Base-by-base conservation (phyloP, 768 basidiomycete species). In the Suillus variegatus region DNA sequence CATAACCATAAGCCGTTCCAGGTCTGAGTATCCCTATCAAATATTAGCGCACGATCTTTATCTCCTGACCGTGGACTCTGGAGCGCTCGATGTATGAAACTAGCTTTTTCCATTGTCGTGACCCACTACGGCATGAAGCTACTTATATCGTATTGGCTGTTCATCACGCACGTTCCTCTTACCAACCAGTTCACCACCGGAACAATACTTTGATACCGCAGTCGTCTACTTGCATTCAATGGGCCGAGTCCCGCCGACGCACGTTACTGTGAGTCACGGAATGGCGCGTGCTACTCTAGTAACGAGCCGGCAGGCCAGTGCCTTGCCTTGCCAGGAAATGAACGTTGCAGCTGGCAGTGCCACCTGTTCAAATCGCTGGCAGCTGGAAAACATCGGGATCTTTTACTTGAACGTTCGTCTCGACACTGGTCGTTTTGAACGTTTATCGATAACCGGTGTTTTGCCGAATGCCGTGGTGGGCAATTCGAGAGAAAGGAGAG, bases 401-500 rank as follows among this genome's bases (percentile, higher is more conserved):
- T 54, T 58, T 58, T 41, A 16, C 57, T 60, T 60, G 25, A 76
- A 76, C 75, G 76, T 76, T 76, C 75, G 76, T 73, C 44, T 61
- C 16, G 9, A 65, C 46, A 74, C 63, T 71, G 76, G 71, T 60
- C 64, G 25, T 60, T 54, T 38, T 46, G 16, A 66, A 43, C 32
- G 6, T 46, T 58, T 65, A 62, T 60, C 28, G 47, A 25, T 63
- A 13, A 28, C 41, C 58, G 41, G 58, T 20, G 12, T 28, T 38
- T 41, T 20, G 12, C 58, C 25, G 40, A 60, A 28, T 28, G 58
- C 58, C 18, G 18, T 4, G 41, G 41, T 32, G 43, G 32, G 58
- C 40, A 28, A 12, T 43, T 18, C 38, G 0, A 40, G 20, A 58
- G 57, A 4, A 22, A 25, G 22, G 49, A 32, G 28, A 28, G 28